Conservation (phyloP, 495 filamentous ascomycete genomes). For the Penicillium riverlandense region DNA sequence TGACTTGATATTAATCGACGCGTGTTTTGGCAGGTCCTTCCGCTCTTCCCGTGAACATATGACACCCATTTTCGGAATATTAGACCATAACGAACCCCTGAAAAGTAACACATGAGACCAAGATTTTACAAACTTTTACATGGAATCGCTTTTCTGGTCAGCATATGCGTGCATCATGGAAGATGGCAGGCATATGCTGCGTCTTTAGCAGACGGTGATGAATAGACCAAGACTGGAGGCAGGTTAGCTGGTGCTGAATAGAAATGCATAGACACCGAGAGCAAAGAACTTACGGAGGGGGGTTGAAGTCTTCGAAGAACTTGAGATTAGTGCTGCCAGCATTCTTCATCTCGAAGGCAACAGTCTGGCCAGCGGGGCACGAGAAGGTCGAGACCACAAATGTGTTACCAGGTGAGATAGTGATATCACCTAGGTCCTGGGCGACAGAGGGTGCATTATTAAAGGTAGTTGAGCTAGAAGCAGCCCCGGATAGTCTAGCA, state of each 20-base stretch:
- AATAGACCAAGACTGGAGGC: slow-evolving; percentile 46
- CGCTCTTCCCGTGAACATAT: too few relatives aligned
- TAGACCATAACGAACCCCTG: too few relatives aligned
- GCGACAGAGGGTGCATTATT: slow-evolving; percentile 39
- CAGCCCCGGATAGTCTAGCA: slow-evolving; percentile 31
- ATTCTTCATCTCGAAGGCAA: slow-evolving; percentile 45
- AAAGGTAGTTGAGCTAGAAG: slow-evolving; percentile 38
- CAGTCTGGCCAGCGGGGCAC: slow-evolving; percentile 46
- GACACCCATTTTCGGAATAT: too few relatives aligned
- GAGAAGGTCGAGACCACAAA: slow-evolving; percentile 48
- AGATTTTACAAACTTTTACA: too few relatives aligned
- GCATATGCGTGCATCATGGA: too few relatives aligned
- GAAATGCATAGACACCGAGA: too few relatives aligned
- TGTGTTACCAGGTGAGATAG: slow-evolving; percentile 46
- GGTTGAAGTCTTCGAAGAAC: slow-evolving; percentile 58
- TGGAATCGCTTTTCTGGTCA: too few relatives aligned
- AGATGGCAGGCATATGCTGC: too few relatives aligned
- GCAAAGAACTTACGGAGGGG: slow-evolving; percentile 26
- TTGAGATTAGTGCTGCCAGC: slow-evolving; percentile 47
- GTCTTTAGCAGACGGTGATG: slow-evolving; percentile 47
- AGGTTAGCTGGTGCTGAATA: too few relatives aligned
- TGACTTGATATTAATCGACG: too few relatives aligned
- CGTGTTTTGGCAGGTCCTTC: too few relatives aligned
- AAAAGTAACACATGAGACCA: too few relatives aligned
- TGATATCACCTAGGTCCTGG: slow-evolving; percentile 37